Evolutionary conservation across 257 asterid genomes (phyloP).

Genomic region (Nicotiana paniculata): DNA sequence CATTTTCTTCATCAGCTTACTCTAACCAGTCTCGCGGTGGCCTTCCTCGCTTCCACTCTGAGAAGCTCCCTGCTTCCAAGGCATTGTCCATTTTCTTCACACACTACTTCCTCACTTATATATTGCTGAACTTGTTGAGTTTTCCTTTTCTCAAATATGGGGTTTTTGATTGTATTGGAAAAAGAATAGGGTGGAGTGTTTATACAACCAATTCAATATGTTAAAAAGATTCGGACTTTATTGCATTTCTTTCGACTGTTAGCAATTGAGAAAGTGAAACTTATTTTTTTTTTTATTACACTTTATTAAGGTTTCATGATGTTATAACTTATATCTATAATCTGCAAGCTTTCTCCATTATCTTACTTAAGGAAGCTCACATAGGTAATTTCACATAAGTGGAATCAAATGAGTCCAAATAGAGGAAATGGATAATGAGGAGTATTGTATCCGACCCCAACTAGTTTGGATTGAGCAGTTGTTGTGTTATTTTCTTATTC

Average conservation of each 20-base stretch:
- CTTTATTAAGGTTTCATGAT: background rate
- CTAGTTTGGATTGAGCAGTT: background rate
- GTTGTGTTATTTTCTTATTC: background rate
- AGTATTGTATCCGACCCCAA: background rate
- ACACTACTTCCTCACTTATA: background rate
- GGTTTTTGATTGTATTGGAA: background rate
- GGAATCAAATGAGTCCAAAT: background rate
- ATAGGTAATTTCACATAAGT: background rate
- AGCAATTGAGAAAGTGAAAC: background rate
- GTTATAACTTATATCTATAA: background rate
- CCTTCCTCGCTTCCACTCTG: constrained; percentile 90
- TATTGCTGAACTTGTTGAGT: background rate
- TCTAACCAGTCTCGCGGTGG: constrained; percentile 92
- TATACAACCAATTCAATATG: background rate
- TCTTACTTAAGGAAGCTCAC: background rate
- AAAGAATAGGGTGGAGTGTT: background rate
- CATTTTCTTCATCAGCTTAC: constrained; percentile 47
- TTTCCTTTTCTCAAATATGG: background rate
- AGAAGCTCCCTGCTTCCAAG: constrained; percentile 55
- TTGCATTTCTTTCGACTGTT: background rate
- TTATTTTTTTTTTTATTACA: background rate
- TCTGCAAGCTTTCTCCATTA: background rate
- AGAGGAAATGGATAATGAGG: background rate
- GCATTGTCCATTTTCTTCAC: constrained; percentile 13
- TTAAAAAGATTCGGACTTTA: background rate